Evolutionary conservation across 2,329 filamentous ascomycete species (phyloP).

Genomic region (Diaporthe longicolla): DNA sequence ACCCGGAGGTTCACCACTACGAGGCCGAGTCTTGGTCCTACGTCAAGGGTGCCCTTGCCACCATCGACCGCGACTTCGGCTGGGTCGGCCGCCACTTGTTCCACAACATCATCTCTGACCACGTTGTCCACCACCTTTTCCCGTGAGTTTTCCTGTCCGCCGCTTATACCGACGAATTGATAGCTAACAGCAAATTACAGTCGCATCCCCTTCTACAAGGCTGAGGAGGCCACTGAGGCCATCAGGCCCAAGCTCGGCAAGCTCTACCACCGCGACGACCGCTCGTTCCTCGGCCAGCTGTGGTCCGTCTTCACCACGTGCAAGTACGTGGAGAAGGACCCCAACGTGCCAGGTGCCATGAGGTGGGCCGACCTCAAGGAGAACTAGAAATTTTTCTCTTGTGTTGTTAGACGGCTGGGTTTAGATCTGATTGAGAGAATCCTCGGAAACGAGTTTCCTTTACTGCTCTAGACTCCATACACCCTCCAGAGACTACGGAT

Average conservation of each 20-base stretch:
- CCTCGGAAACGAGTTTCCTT: neutral
- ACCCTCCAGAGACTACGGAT: neutral
- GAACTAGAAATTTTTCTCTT: conserved; percentile 13
- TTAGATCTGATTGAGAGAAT: neutral
- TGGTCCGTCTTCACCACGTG: conserved; percentile 62
- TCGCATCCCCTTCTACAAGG: conserved; percentile 72
- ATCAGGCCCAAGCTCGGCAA: conserved; percentile 70
- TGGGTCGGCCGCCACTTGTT: conserved; percentile 76
- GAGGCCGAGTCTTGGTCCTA: conserved; percentile 72
- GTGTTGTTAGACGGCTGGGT: conserved; percentile 1
- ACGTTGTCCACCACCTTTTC: conserved; percentile 75
- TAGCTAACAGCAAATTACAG: conserved; percentile 46
- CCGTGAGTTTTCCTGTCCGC: conserved; percentile 56
- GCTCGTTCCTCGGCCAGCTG: conserved; percentile 60
- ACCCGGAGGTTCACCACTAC: conserved; percentile 71
- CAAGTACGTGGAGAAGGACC: conserved; percentile 62
- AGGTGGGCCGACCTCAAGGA: conserved; percentile 52
- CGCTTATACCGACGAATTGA: neutral
- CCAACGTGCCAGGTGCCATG: conserved; percentile 53
- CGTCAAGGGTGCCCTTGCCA: conserved; percentile 72
- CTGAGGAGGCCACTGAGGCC: conserved; percentile 70
- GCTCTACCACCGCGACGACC: conserved; percentile 63
- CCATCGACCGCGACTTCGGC: conserved; percentile 75
- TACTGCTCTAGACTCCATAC: conserved; percentile 1
- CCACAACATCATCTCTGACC: conserved; percentile 75